These are phyloP conservation scores for Citrus sp. DNA, from an alignment of 345 rosid genomes.

Conservation along the genomic window DNA sequence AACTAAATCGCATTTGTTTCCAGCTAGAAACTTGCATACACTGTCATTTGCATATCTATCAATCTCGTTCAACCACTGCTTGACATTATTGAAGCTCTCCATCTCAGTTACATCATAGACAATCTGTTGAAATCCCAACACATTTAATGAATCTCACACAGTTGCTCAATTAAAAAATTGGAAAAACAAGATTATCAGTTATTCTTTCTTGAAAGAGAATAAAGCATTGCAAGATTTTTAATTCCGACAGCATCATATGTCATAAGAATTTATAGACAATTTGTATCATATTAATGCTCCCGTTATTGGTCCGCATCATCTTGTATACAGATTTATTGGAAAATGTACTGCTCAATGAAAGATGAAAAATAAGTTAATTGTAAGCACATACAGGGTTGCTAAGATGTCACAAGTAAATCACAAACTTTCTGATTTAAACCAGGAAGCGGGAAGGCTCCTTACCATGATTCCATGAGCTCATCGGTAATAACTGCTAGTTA, in stretches of 20 bases:
- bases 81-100: conserved; percentile 90
- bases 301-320: background rate
- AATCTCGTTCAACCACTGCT: conserved; percentile 83
- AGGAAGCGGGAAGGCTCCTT: conserved; percentile 18
- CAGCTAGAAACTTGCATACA: conserved; percentile 81
- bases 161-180: background rate
- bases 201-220: background rate
- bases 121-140: conserved; percentile 44
- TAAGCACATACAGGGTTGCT: background rate
- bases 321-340: background rate
- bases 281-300: background rate
- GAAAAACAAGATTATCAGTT: background rate
- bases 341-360: background rate
- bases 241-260: background rate
- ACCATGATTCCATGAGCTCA: conserved; percentile 92
- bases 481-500: conserved; percentile 90
- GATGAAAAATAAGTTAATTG: background rate
- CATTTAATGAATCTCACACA: background rate
- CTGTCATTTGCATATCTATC: conserved; percentile 85
- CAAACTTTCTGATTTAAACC: background rate
- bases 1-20: conserved; percentile 77
- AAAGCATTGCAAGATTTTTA: background rate
- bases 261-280: background rate
- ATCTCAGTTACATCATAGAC: conserved; percentile 78
- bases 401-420: background rate